Conservation (phyloP, 2,329 filamentous ascomycete species). For the Incumbomyces lentus region DNA sequence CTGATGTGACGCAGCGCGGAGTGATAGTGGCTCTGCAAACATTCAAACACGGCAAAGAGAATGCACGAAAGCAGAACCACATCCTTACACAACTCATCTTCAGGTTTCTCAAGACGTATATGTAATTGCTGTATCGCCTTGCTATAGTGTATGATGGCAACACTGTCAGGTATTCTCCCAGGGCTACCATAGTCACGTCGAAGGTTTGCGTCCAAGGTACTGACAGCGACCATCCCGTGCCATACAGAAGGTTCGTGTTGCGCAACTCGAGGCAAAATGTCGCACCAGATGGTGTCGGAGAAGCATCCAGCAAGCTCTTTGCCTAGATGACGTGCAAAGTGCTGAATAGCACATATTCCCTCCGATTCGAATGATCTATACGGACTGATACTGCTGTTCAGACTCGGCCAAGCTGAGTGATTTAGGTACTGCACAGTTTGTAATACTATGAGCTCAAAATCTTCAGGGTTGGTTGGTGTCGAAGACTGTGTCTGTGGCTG, state of each 20-base stretch:
- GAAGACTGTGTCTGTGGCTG: too few species aligned
- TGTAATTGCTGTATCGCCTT: neutral
- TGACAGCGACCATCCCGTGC: neutral
- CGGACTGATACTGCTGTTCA: too few species aligned
- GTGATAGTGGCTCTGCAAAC: neutral
- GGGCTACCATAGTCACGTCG: neutral
- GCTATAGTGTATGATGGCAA: neutral
- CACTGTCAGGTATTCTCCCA: neutral
- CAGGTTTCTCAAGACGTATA: neutral
- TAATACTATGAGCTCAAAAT: too few species aligned
- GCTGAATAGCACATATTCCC: too few species aligned
- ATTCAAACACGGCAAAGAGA: neutral
- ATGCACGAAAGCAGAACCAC: neutral
- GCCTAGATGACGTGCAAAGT: neutral
- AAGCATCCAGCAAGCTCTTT: neutral
- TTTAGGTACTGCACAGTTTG: too few species aligned
- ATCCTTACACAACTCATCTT: neutral
- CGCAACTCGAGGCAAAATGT: neutral
- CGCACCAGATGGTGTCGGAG: neutral
- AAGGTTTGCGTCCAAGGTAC: neutral
- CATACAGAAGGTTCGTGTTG: neutral
- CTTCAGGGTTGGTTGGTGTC: too few species aligned
- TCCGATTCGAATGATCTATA: too few species aligned
- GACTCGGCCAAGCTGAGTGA: too few species aligned
- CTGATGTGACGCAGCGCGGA: neutral